Percentiles rank a stretch among this genome's conserved stretches.
These are phyloP conservation scores for Cladosporium velox DNA, from an alignment of 2,329 filamentous ascomycete species.

Conservation along the genomic window DNA sequence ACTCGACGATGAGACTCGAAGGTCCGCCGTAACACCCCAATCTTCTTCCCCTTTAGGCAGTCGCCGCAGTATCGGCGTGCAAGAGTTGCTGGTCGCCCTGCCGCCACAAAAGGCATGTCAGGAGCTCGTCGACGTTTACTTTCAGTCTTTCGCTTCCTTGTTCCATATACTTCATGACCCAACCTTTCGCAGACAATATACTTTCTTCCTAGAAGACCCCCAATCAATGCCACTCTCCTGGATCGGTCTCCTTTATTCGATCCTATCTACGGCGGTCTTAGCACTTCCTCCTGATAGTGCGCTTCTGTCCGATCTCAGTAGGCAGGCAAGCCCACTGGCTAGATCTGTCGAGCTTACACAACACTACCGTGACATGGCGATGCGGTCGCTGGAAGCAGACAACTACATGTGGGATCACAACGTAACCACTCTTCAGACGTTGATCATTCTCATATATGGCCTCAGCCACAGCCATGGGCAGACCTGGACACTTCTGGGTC, in stretches of 20 bases:
- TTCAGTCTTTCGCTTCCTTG: conserved; percentile 28
- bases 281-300: background rate
- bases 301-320: conserved; percentile 35
- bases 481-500: conserved; percentile 44
- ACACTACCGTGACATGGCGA: conserved; percentile 41
- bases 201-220: conserved; percentile 41
- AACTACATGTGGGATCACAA: conserved; percentile 43
- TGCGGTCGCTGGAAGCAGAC: conserved; percentile 44
- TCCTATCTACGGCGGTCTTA: conserved; percentile 42
- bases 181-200: conserved; percentile 44
- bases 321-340: conserved; percentile 40
- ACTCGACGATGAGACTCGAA: background rate
- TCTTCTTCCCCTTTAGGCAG: background rate
- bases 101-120: background rate
- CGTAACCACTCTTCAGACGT: conserved; percentile 43
- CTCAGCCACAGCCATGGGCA: conserved; percentile 40
- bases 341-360: conserved; percentile 42
- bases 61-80: background rate
- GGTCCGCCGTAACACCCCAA: background rate
- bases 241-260: conserved; percentile 44
- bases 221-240: conserved; percentile 41
- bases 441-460: conserved; percentile 45
- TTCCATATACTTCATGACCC: conserved; percentile 47
- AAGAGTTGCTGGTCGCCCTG: background rate
- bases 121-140: conserved; percentile 40